Evolutionary conservation across 169 alveolate genomes (phyloP).

Genomic region (Hammondia hammondi): DNA sequence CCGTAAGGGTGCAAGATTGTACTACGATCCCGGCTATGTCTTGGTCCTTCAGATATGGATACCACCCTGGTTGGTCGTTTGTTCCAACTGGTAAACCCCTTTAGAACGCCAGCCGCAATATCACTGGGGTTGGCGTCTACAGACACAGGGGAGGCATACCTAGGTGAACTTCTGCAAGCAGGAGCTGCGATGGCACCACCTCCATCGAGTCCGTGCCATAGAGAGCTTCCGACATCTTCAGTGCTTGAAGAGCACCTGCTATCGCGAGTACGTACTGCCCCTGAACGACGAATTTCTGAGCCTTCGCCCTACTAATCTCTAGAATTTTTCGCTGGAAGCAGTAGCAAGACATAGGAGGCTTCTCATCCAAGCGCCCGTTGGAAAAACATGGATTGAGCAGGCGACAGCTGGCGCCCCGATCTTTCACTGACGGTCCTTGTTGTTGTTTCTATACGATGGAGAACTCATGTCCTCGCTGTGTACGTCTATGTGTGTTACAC

Average conservation of each 20-base stretch:
- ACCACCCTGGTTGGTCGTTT: background rate
- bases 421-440: no score
- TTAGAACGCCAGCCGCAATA: no score
- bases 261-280: conserved; percentile 57
- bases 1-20: background rate
- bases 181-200: conserved; percentile 55
- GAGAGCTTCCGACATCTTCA: conserved; percentile 52
- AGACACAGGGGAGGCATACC: background rate
- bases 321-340: conserved; percentile 28
- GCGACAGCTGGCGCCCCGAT: background rate
- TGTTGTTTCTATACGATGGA: no score
- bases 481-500: no score
- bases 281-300: conserved; percentile 59
- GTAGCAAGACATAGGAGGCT: background rate
- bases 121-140: no score
- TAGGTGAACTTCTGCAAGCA: conserved; percentile 57
- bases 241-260: conserved; percentile 65
- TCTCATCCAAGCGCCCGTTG: background rate
- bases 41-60: background rate
- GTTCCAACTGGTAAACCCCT: no score
- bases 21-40: background rate
- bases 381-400: background rate
- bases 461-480: no score
- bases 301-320: conserved; percentile 42
- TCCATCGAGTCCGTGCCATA: conserved; percentile 49